Conservation (phyloP, 2,329 filamentous ascomycete species). For the Salinomyces thailandicus region DNA sequence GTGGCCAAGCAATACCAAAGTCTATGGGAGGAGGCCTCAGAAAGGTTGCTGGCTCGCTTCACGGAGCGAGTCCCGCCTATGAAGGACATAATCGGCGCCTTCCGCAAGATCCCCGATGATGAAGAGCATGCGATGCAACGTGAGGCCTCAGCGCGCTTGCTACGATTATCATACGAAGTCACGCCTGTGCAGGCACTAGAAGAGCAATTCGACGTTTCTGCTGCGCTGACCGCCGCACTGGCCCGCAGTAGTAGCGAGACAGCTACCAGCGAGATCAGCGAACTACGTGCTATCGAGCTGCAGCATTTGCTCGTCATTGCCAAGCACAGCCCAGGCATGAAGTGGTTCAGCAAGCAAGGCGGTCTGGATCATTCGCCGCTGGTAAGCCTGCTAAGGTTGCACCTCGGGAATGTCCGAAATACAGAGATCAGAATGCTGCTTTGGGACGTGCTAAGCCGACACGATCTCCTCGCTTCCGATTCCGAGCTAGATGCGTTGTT, state of each 20-base stretch:
- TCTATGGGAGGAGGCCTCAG: conserved; percentile 60
- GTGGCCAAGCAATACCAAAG: conserved; percentile 29
- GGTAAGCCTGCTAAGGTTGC: conserved; percentile 55
- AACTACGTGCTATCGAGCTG: conserved; percentile 60
- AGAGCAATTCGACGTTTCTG: conserved; percentile 80
- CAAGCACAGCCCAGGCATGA: conserved; percentile 69
- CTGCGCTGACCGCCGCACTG: conserved; percentile 60
- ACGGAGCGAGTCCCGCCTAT: conserved; percentile 68
- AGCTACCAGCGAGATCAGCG: conserved; percentile 10
- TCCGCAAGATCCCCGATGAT: conserved; percentile 56
- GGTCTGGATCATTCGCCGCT: conserved; percentile 58
- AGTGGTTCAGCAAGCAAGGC: conserved; percentile 73
- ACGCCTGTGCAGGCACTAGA: conserved; percentile 69
- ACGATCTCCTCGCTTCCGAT: conserved; percentile 50
- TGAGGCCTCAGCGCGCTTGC: conserved; percentile 65
- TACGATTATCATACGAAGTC: conserved; percentile 76
- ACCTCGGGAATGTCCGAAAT: conserved; percentile 33
- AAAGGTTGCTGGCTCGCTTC: conserved; percentile 62
- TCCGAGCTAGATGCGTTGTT: conserved; percentile 35
- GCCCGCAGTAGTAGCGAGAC: conserved; percentile 36
- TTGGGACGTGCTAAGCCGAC: conserved; percentile 48
- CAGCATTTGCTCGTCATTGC: conserved; percentile 75
- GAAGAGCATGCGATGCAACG: conserved; percentile 57
- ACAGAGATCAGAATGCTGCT: conserved; percentile 24
- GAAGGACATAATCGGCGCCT: conserved; percentile 66